Percentiles rank a stretch among this genome's conserved stretches.
Conservation (phyloP, 306 rosid species). For the Citrullus colocynthis region DNA sequence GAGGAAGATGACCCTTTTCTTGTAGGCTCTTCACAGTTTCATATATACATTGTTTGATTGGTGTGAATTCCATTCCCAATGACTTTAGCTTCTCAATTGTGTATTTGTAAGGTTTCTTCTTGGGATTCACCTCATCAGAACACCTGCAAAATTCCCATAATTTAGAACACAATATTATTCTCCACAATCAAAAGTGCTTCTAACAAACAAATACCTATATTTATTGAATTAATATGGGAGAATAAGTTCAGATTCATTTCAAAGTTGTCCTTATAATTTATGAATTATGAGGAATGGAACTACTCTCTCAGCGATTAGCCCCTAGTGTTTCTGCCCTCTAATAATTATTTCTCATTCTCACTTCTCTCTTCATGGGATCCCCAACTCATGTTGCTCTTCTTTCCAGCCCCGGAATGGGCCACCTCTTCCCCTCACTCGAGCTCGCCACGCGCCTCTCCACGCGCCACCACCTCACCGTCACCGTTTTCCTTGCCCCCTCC, state of each 20-base stretch:
- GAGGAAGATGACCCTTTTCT: conserved; percentile 62
- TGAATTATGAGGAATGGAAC: too few relatives aligned
- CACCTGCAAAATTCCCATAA: conserved; percentile 22
- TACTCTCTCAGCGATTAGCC: not conserved
- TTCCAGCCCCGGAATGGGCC: conserved; percentile 22
- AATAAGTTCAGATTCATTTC: too few relatives aligned
- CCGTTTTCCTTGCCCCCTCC: conserved; percentile 8
- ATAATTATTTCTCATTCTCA: too few relatives aligned
- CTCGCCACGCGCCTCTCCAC: conserved; percentile 14
- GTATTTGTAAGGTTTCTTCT: conserved; percentile 50
- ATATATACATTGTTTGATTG: conserved; percentile 53
- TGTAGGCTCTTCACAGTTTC: conserved; percentile 78
- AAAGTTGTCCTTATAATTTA: too few relatives aligned
- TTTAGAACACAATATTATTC: too few relatives aligned
- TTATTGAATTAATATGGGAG: too few relatives aligned
- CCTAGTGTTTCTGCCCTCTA: not conserved
- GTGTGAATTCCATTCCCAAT: conserved; percentile 60
- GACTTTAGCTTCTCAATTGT: conserved; percentile 53
- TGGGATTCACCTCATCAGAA: conserved; percentile 68
- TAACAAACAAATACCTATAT: too few relatives aligned
- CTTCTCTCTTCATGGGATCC: not conserved
- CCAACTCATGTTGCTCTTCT: conserved; percentile 8
- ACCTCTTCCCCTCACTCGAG: conserved; percentile 16
- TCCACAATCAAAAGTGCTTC: too few relatives aligned
- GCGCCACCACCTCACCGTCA: conserved; percentile 11